Evolutionary conservation across 139 green algal genomes (phyloP).

Genomic region (Coelastrella sp.): DNA sequence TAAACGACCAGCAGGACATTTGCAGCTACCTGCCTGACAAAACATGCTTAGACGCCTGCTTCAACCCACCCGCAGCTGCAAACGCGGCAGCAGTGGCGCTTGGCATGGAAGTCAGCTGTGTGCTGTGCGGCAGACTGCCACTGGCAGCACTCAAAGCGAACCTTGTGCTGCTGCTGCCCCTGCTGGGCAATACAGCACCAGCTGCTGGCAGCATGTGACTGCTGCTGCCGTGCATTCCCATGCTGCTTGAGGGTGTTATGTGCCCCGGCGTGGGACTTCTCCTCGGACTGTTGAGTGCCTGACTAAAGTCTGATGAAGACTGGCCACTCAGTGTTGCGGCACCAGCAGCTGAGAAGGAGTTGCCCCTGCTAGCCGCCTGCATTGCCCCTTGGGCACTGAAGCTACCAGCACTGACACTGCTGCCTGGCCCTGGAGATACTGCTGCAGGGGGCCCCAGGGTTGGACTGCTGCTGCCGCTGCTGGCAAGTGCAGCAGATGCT

Average conservation of each 20-base stretch:
- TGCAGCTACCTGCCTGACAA: background rate
- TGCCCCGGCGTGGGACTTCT: background rate
- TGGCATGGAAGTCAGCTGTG: background rate
- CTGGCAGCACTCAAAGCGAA: slow-evolving; percentile 19
- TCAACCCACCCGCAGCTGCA: background rate
- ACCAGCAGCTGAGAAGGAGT: background rate
- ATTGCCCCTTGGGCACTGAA: background rate
- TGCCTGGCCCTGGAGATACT: background rate
- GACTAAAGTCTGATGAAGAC: background rate
- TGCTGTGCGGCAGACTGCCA: background rate
- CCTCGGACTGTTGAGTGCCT: background rate
- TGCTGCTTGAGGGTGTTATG: background rate
- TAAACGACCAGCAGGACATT: background rate
- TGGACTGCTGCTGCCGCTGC: background rate
- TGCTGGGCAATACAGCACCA: background rate
- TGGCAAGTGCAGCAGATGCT: background rate
- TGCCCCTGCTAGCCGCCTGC: background rate
- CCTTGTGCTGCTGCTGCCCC: slow-evolving; percentile 20
- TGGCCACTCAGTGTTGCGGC: background rate
- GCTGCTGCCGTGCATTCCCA: background rate
- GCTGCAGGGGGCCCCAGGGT: background rate
- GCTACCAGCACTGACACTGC: background rate
- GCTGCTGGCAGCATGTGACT: background rate
- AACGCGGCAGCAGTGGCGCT: background rate
- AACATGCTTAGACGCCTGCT: background rate